A percentile compares a stretch with the other conserved stretches of the same genome.
Evolutionary conservation across 2,329 filamentous ascomycete species (phyloP).

Genomic region (Aspergillus sergii): DNA sequence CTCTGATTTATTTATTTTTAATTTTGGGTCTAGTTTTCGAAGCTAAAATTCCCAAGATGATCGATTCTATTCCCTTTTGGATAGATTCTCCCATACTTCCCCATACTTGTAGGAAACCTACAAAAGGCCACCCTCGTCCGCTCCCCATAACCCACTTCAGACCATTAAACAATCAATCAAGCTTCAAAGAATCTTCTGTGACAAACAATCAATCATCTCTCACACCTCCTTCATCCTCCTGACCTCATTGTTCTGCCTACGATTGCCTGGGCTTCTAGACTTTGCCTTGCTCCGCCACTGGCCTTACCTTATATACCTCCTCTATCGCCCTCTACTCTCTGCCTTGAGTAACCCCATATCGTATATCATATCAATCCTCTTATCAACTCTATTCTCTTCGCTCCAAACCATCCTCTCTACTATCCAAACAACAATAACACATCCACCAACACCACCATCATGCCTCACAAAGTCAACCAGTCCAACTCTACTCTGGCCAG

Average conservation of each 20-base stretch:
- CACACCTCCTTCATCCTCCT: neutral
- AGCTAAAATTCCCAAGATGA: conserved; percentile 2
- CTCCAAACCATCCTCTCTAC: neutral
- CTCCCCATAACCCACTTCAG: conserved; percentile 7
- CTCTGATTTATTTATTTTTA: conserved; percentile 7
- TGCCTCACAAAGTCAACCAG: conserved; percentile 41
- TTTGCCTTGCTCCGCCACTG: conserved; percentile 10
- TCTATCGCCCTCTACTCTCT: neutral
- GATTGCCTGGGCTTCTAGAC: conserved; percentile 1
- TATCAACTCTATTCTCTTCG: conserved; percentile 4
- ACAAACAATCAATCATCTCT: conserved; percentile 14
- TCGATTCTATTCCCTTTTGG: conserved; percentile 8
- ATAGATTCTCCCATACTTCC: conserved; percentile 12
- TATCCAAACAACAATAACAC: neutral
- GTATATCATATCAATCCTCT: neutral
- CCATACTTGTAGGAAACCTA: conserved; percentile 17
- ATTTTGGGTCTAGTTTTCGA: conserved; percentile 2
- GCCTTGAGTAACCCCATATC: neutral
- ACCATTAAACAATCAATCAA: neutral
- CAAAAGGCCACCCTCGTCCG: conserved; percentile 16
- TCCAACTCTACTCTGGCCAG: conserved; percentile 40
- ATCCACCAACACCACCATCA: conserved; percentile 16
- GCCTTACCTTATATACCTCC: conserved; percentile 5
- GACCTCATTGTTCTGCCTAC: neutral
- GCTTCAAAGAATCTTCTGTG: neutral